phyloP scores from a whole-genome alignment of 106 monocot species.

The Xerophyta viscosa region DNA sequence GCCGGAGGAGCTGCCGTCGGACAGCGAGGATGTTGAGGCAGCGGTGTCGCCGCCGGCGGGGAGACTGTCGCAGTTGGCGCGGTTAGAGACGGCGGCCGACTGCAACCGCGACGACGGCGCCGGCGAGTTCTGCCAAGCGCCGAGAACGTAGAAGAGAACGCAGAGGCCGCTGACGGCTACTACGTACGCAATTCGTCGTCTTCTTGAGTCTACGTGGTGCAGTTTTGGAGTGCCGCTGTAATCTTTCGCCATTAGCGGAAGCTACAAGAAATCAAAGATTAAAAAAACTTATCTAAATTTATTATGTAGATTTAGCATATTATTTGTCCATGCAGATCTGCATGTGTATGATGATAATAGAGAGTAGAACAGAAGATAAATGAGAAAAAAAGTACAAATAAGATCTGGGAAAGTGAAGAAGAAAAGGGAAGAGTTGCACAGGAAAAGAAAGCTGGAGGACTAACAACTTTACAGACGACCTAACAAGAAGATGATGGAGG shows the following conservation, averaged over 20 bases:
- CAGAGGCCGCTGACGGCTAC: constrained; percentile 43
- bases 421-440: no score
- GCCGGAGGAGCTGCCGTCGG: background rate
- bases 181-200: constrained; percentile 28
- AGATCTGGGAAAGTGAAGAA: no score
- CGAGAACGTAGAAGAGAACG: constrained; percentile 58
- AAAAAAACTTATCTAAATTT: no score
- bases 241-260: constrained; percentile 73
- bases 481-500: no score
- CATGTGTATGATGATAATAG: no score
- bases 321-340: no score
- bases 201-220: constrained; percentile 30
- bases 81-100: background rate
- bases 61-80: background rate
- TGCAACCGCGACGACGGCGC: background rate
- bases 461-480: no score
- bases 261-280: no score
- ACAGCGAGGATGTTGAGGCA: constrained; percentile 2
- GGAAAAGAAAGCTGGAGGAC: no score
- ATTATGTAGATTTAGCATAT: no score
- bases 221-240: constrained; percentile 45
- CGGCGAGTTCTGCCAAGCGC: constrained; percentile 46
- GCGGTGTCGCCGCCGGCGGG: background rate
- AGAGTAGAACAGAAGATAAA: no score
- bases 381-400: no score